Evolutionary conservation across 176 grass and related monocot genomes (phyloP).

Genomic region (Aegilops longissima): DNA sequence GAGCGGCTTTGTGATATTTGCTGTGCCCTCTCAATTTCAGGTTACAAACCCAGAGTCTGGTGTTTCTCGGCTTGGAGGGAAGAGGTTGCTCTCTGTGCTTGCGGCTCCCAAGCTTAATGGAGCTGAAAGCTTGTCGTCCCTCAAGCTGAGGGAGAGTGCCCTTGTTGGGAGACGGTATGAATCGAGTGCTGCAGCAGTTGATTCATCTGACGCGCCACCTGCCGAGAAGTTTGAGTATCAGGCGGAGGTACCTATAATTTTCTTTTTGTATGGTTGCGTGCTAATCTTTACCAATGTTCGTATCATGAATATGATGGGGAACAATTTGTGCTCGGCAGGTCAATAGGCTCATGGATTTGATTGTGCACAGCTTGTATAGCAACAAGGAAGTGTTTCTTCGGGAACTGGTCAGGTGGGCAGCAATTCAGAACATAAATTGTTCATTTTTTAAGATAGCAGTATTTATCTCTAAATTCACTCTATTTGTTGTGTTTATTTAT

Average conservation of each 20-base stretch:
- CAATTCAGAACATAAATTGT: neutral
- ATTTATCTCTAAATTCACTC: neutral
- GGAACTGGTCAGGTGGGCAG: constrained; percentile 79
- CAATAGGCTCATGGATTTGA: constrained; percentile 98
- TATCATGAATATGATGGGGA: neutral
- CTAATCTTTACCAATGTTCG: neutral
- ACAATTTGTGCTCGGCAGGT: constrained; percentile 53
- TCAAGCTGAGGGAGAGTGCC: constrained; percentile 41
- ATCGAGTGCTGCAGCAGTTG: constrained; percentile 62
- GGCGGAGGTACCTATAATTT: constrained; percentile 62
- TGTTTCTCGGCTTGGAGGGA: constrained; percentile 41
- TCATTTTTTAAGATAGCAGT: neutral
- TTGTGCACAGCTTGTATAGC: constrained; percentile 97
- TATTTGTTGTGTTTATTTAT: neutral
- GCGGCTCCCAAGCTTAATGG: constrained; percentile 33
- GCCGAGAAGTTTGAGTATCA: constrained; percentile 88
- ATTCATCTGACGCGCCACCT: constrained; percentile 38
- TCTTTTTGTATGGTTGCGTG: neutral
- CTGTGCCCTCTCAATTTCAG: constrained; percentile 29
- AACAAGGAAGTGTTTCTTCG: constrained; percentile 99
- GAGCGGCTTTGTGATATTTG: neutral
- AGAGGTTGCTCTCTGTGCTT: constrained; percentile 52
- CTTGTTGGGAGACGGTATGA: constrained; percentile 55
- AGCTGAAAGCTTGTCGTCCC: neutral
- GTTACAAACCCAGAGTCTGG: constrained; percentile 37